These are phyloP conservation scores for Pavlovales sp. DNA, from an alignment of 208 protist genomes.

Conservation along the genomic window DNA sequence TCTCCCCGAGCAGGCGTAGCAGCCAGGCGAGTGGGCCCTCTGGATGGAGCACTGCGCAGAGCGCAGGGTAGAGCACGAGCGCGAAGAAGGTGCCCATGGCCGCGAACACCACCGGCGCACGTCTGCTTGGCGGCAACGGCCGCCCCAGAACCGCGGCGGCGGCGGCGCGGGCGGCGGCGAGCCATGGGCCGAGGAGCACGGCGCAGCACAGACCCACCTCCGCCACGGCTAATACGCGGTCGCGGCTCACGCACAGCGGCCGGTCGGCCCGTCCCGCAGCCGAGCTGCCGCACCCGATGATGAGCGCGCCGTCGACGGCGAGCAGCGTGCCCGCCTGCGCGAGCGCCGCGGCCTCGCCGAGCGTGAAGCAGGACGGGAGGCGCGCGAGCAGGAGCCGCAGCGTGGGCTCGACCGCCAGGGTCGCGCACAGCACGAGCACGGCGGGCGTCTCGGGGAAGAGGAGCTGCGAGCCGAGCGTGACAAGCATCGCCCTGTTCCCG, in stretches of 20 bases:
- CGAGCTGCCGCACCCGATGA: background rate
- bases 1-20: background rate
- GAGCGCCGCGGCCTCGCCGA: background rate
- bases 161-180: background rate
- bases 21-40: background rate
- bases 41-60: background rate
- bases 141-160: too few species aligned
- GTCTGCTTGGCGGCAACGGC: background rate
- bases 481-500: too few species aligned
- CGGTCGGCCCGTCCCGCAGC: too few species aligned
- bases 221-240: background rate
- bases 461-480: too few species aligned
- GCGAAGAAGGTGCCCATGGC: background rate
- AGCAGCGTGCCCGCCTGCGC: background rate
- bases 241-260: background rate
- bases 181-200: background rate
- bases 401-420: background rate
- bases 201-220: background rate
- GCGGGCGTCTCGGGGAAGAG: background rate
- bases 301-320: background rate
- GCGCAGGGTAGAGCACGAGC: background rate
- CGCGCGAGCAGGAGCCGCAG: conserved; percentile 7
- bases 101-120: background rate
- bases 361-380: background rate
- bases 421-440: background rate